A percentile compares a stretch with the other conserved stretches of the same genome.
Evolutionary conservation across 345 rosid species (phyloP).

Genomic region (Gynandropsis gynandra): DNA sequence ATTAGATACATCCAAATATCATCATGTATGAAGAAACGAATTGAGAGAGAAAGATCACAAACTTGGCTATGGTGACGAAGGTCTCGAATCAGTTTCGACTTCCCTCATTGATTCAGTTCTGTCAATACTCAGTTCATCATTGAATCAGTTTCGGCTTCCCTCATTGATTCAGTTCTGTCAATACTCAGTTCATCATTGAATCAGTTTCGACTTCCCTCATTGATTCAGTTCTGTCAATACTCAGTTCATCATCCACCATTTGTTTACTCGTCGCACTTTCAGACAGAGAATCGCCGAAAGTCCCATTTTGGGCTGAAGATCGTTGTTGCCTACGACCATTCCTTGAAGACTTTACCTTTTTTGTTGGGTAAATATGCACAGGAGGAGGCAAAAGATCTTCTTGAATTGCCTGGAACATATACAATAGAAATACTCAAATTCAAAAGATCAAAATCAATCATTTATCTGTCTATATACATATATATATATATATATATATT

Average conservation of each 20-base stretch:
- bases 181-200: too few species aligned
- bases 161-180: slow-evolving; percentile 26
- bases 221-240: slow-evolving; percentile 24
- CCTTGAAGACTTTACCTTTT: slow-evolving; percentile 32
- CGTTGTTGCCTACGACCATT: slow-evolving; percentile 31
- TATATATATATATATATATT: neutral
- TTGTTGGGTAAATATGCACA: slow-evolving; percentile 44
- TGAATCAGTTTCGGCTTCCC: slow-evolving; percentile 21
- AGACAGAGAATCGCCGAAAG: neutral
- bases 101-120: slow-evolving; percentile 24
- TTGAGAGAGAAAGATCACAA: slow-evolving; percentile 17
- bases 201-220: slow-evolving; percentile 19
- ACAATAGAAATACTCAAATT: neutral
- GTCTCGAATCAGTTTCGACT: slow-evolving; percentile 23
- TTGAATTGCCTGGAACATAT: slow-evolving; percentile 63
- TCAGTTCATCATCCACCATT: slow-evolving; percentile 13
- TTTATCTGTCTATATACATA: too few species aligned
- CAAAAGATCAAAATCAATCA: too few species aligned
- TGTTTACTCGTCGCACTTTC: slow-evolving; percentile 21
- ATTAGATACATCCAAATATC: too few species aligned
- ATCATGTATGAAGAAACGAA: neutral
- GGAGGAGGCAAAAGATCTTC: slow-evolving; percentile 73
- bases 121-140: too few species aligned
- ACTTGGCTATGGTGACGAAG: slow-evolving; percentile 36
- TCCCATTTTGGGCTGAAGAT: slow-evolving; percentile 19